Evolutionary conservation across 768 basidiomycete genomes (phyloP).

Genomic region (Myochromella boudieri): DNA sequence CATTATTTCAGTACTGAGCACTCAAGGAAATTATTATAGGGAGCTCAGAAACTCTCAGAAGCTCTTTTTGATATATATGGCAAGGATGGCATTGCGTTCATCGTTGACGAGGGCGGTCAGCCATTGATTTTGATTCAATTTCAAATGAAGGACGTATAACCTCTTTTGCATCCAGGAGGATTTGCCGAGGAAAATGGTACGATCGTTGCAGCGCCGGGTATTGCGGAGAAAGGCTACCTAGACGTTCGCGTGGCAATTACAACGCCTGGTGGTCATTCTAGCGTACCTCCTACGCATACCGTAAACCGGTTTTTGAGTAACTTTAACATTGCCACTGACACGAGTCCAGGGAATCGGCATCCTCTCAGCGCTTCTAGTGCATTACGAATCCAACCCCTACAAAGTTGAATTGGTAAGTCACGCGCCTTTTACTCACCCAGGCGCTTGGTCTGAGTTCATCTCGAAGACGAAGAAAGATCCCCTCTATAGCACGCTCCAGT

Average conservation of each 20-base stretch:
- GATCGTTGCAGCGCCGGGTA: conserved; percentile 58
- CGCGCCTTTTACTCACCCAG: too few species aligned
- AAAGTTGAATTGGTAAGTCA: conserved; percentile 48
- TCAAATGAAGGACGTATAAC: background rate
- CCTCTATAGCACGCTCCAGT: conserved; percentile 60
- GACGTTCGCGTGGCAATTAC: conserved; percentile 65
- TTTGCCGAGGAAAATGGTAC: conserved; percentile 50
- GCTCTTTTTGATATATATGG: conserved; percentile 65
- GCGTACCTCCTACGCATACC: conserved; percentile 80
- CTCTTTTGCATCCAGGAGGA: conserved; percentile 33
- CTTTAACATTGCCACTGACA: background rate
- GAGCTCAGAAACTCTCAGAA: conserved; percentile 48
- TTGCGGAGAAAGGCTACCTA: conserved; percentile 74
- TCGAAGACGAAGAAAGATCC: conserved; percentile 55
- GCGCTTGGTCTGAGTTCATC: too few species aligned
- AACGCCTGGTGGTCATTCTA: conserved; percentile 82
- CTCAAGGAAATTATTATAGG: conserved; percentile 43
- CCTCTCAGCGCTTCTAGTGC: conserved; percentile 65
- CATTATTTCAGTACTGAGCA: background rate
- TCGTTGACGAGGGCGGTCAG: conserved; percentile 88
- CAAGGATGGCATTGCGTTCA: conserved; percentile 65
- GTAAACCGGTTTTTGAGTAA: conserved; percentile 31
- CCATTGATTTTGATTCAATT: too few species aligned
- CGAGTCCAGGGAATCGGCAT: conserved; percentile 73
- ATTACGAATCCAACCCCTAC: conserved; percentile 68